Conservation (phyloP, 1,284 basidiomycete species). For the Pseudozyma thailandica region DNA sequence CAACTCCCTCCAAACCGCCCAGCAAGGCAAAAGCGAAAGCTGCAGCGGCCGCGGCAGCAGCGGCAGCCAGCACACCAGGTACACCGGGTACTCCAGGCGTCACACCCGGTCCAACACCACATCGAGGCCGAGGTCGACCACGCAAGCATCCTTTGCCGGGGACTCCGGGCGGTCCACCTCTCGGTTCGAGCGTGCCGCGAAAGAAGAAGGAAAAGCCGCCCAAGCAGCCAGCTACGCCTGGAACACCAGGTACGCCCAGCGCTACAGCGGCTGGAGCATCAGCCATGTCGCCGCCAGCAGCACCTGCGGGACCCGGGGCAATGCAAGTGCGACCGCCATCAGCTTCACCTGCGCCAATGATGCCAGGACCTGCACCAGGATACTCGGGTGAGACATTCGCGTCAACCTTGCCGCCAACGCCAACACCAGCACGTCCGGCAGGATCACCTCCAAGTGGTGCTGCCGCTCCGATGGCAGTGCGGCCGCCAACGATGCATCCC, state of each 20-base stretch:
- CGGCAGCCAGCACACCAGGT: slow-evolving; percentile 10
- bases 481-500: slow-evolving; percentile 44
- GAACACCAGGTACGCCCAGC: slow-evolving; percentile 11
- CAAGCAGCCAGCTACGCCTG: slow-evolving; percentile 16
- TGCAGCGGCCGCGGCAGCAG: slow-evolving; percentile 5
- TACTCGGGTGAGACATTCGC: slow-evolving; percentile 37
- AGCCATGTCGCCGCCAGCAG: slow-evolving; percentile 7
- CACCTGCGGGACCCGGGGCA: slow-evolving; percentile 1
- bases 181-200: slow-evolving; percentile 17
- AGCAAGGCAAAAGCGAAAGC: slow-evolving; percentile 35
- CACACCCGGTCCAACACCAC: slow-evolving; percentile 33
- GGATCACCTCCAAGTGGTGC: slow-evolving; percentile 12
- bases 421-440: slow-evolving; percentile 15
- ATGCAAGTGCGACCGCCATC: slow-evolving; percentile 16
- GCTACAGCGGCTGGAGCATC: not conserved
- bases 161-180: slow-evolving; percentile 41
- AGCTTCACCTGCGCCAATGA: slow-evolving; percentile 22
- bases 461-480: slow-evolving; percentile 10
- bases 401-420: slow-evolving; percentile 33
- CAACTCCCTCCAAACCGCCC: slow-evolving; percentile 21
- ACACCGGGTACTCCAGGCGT: slow-evolving; percentile 32
- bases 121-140: slow-evolving; percentile 46
- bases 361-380: slow-evolving; percentile 40
- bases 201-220: slow-evolving; percentile 48
- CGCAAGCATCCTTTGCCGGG: slow-evolving; percentile 47